phyloP scores from a whole-genome alignment of 2,329 filamentous ascomycete genomes.

The Fusarium penzigii region DNA sequence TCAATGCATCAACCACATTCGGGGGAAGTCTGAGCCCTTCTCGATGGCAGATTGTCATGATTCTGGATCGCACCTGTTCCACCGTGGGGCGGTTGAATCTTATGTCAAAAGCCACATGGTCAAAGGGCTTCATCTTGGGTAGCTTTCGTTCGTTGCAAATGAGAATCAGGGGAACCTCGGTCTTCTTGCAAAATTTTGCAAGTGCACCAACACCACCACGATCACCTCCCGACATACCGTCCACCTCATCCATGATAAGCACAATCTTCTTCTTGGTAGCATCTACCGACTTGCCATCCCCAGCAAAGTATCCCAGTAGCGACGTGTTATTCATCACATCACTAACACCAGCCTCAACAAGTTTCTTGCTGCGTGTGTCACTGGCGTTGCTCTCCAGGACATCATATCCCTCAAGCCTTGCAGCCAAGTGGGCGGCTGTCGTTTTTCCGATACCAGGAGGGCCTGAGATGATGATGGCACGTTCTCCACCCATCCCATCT shows the following conservation, averaged over 20 bases:
- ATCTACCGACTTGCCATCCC: constrained; percentile 79
- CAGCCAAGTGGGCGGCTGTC: constrained; percentile 91
- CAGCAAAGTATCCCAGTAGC: constrained; percentile 85
- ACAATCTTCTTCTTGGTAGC: constrained; percentile 87
- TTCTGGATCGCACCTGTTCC: constrained; percentile 85
- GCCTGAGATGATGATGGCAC: constrained; percentile 93
- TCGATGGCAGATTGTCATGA: constrained; percentile 92
- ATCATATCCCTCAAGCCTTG: constrained; percentile 90
- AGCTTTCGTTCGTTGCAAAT: constrained; percentile 95
- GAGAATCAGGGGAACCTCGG: constrained; percentile 89
- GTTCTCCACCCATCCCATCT: constrained; percentile 79
- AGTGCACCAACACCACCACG: constrained; percentile 93
- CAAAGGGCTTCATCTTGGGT: constrained; percentile 98
- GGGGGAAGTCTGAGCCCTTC: constrained; percentile 85
- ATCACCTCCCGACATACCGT: constrained; percentile 97
- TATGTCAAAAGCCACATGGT: constrained; percentile 80
- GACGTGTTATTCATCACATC: constrained; percentile 95
- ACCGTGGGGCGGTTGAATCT: constrained; percentile 87
- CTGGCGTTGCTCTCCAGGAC: constrained; percentile 94
- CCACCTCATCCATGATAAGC: constrained; percentile 98
- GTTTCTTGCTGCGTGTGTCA: constrained; percentile 92
- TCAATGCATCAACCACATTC: constrained; percentile 85
- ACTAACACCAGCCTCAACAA: constrained; percentile 84
- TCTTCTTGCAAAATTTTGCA: constrained; percentile 93
- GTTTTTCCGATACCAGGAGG: constrained; percentile 98